phyloP scores from a whole-genome alignment of 31 red algal species.

The Endocladia muricata region DNA sequence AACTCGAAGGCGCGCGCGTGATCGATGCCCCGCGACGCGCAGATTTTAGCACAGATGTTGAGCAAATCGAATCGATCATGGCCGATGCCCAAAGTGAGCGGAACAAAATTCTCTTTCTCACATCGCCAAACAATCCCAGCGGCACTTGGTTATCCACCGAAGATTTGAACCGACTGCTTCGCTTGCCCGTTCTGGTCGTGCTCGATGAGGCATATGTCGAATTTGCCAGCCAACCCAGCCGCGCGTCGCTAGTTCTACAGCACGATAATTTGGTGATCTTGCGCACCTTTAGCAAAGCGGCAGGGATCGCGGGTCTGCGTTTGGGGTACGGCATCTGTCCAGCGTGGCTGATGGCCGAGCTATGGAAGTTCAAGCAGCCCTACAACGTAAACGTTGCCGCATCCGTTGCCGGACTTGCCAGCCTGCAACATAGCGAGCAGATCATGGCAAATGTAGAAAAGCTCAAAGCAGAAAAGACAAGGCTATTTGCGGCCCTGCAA shows the following conservation, averaged over 20 bases:
- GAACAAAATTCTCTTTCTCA: conserved; percentile 83
- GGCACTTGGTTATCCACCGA: conserved; percentile 61
- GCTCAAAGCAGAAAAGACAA: neutral
- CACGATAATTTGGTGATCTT: neutral
- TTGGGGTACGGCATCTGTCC: neutral
- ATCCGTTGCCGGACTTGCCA: neutral
- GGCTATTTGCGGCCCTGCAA: neutral
- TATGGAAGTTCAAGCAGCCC: neutral
- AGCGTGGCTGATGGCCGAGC: neutral
- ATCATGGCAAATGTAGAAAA: neutral
- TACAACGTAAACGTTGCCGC: neutral
- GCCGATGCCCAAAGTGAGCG: neutral
- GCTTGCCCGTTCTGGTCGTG: too few relatives aligned
- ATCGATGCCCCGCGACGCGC: conserved; percentile 25
- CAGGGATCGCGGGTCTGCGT: neutral
- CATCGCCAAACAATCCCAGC: conserved; percentile 88
- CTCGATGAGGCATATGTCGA: neutral
- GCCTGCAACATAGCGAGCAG: neutral
- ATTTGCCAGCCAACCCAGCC: neutral
- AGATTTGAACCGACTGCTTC: conserved; percentile 67
- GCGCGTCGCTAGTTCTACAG: neutral
- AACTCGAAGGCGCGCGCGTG: conserved; percentile 69
- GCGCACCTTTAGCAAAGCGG: neutral
- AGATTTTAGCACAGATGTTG: conserved; percentile 48
- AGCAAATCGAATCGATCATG: conserved; percentile 36